Evolutionary conservation across 495 filamentous ascomycete species (phyloP), one percentile per base, ranked within the genome.

Genomic region (Collariella sp.): DNA sequence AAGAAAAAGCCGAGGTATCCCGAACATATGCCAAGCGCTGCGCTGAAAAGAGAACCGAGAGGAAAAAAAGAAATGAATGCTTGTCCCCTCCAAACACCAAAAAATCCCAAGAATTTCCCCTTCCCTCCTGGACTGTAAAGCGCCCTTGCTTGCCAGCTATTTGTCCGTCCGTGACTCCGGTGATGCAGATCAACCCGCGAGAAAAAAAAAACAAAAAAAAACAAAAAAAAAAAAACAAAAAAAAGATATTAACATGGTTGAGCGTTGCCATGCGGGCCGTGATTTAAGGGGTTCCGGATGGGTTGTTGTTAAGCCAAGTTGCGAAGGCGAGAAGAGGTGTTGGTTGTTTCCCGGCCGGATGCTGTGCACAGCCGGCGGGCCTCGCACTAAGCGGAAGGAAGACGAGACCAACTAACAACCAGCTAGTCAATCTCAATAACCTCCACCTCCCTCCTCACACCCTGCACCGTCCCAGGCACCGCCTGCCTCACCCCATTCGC

Each of bases 351-450:
- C n/a, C n/a, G n/a, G n/a, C n/a, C n/a, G n/a, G n/a, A n/a, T n/a
- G n/a, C n/a, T n/a, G n/a, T n/a, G n/a, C n/a, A n/a, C n/a, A n/a
- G n/a, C n/a, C n/a, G n/a, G n/a, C n/a, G n/a, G n/a, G n/a, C n/a
- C n/a, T n/a, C 26, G 26, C 5, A 31, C 9, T 4, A 31, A 4
- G 26, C 26, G 26, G 26, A 31, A 31, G 26, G 9, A 31, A 9
- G 26, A 31, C 9, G 26, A 31, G 38, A 41, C 22, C 36, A 2
- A 19, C 20, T 12, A 20, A 42, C 22, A 20, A 42, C 22, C 41
- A 24, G 5, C 12, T 43, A 52, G 39, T 52, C 49, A 23, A 52
- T 42, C 39, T 54, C 51, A 36, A 54, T 54, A 16, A 54, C 22
- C 42, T 54, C 51, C 34, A 54, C 34, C 34, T 54, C 51, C 2